Evolutionary conservation across 345 rosid genomes (phyloP).

Genomic region (Sisymbrium irio): DNA sequence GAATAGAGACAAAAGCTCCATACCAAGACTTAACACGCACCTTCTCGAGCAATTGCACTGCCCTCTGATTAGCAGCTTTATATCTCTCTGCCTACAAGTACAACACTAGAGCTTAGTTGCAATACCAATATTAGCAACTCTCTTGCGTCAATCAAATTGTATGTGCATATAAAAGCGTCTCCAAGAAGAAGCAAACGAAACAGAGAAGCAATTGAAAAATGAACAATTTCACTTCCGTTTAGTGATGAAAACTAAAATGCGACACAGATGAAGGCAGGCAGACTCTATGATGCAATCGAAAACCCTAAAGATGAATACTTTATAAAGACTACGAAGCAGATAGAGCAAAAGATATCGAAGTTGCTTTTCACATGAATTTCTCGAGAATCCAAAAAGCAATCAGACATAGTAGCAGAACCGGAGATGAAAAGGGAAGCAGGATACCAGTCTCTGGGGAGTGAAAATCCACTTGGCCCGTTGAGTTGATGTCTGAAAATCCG

Average conservation of each 20-base stretch:
- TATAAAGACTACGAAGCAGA: background rate
- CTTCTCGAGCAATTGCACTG: slow-evolving; percentile 73
- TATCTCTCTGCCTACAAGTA: slow-evolving; percentile 57
- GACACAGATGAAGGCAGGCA: no score
- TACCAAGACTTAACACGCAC: slow-evolving; percentile 32
- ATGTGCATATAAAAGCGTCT: background rate
- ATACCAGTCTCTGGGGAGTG: slow-evolving; percentile 72
- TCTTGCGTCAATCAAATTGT: background rate
- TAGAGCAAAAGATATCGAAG: background rate
- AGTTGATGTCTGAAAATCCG: slow-evolving; percentile 87
- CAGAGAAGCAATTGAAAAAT: background rate
- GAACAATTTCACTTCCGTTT: background rate
- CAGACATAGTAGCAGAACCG: background rate
- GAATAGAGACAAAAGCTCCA: background rate
- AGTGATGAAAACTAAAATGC: background rate
- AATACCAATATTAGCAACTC: background rate
- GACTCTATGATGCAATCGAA: background rate
- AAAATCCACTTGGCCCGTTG: slow-evolving; percentile 92
- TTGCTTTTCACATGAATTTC: background rate
- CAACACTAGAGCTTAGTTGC: slow-evolving; percentile 1
- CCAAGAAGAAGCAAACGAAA: no score
- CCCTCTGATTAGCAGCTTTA: slow-evolving; percentile 65
- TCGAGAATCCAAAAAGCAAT: background rate
- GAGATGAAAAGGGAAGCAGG: background rate
- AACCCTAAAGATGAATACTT: background rate